Base-by-base conservation (phyloP, 2,329 filamentous ascomycete species). In the Diplocarpon rosae region DNA sequence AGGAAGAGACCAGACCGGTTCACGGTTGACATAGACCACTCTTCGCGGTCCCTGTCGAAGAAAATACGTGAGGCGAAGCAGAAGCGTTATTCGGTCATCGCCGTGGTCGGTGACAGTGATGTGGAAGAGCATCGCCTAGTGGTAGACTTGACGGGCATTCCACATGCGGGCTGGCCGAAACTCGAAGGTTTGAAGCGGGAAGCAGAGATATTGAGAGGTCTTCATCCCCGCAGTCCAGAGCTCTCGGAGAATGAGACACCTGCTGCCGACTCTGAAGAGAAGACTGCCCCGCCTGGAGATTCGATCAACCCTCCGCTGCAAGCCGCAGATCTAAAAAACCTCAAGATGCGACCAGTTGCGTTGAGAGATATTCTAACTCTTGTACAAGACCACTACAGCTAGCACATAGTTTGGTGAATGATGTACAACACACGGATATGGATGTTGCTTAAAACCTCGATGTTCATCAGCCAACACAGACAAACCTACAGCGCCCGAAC, bases 31-130 rank as follows among this genome's bases (percentile, higher is more conserved):
- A 61, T 88, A 13, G 85, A 92, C 56, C 70, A 68, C 29, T 80
- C 75, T 42, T 66, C 71, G 12, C 72, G 78, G 41, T 70, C 75
- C 1, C 62, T 93, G 8, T 70, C 72, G 1, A 75, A 78, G 59
- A 93, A 92, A 63, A 72, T 87, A 16, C 71, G 72, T 28, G 77
- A 84, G 58, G 87, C 86, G n/a, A 80, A 75, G 52, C 60, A 65
- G 38, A 82, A 79, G 63, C 80, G 80, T 33, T 92, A 89, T 60
- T 78, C 83, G 42, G 69, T 85, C 44, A 77, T 92, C 42, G 71
- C 86, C 28, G 78, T 88, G 1, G 68, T 92, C 10, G 88, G 88
- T 1, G 69, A 76, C 27, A 71, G 71, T 45, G 78, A 89, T 53
- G 63, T 84, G 2, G 64, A 68, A n/a, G 69, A 68, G 12, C 68